Evolutionary conservation across 352 stramenopile genomes (phyloP).

Genomic region (Globisporangium takayamanum): DNA sequence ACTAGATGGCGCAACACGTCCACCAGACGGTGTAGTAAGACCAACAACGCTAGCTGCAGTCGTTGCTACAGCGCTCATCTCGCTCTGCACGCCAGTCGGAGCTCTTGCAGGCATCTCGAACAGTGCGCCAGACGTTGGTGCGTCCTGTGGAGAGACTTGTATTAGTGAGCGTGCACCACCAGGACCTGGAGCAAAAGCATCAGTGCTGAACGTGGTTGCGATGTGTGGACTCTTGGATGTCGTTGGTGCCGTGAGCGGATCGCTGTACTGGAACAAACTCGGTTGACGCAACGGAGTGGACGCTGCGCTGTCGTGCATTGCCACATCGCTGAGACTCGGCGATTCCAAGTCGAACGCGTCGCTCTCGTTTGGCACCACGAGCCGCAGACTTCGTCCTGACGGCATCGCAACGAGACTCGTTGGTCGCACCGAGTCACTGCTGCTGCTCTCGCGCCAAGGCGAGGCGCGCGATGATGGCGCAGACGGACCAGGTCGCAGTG

Average conservation of each 20-base stretch:
- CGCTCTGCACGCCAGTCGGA: not conserved
- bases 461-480: slow-evolving; percentile 9
- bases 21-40: too few species aligned
- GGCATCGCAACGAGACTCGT: slow-evolving; percentile 6
- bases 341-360: not conserved
- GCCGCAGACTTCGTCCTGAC: slow-evolving; percentile 1
- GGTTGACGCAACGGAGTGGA: slow-evolving; percentile 8
- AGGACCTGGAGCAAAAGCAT: not conserved
- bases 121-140: not conserved
- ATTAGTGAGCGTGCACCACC: too few species aligned
- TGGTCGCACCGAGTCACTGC: not conserved
- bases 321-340: not conserved
- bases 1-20: too few species aligned
- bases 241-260: not conserved
- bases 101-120: not conserved
- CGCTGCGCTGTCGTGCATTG: not conserved
- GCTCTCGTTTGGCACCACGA: not conserved
- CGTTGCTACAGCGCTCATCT: not conserved
- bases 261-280: slow-evolving; percentile 21
- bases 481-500: not conserved
- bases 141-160: not conserved
- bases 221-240: slow-evolving; percentile 4
- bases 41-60: too few species aligned
- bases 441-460: slow-evolving; percentile 10
- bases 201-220: not conserved